A percentile compares a stretch with the other conserved stretches of the same genome.
Conservation (phyloP, 768 basidiomycete genomes). For the Multifurca ochricompacta region DNA sequence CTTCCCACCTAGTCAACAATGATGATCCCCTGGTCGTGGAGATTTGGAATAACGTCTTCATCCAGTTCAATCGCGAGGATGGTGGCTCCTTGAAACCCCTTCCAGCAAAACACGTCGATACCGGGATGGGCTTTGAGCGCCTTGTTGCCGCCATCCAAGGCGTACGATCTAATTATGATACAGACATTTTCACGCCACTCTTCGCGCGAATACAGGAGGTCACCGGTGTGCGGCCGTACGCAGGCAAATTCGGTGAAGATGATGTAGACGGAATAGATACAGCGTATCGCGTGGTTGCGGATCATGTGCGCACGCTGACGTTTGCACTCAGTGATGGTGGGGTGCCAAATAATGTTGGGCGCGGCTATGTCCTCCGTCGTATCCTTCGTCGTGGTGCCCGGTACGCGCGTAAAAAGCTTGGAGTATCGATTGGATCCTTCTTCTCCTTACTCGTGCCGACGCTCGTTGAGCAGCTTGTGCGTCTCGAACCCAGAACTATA, state of each 20-base stretch:
- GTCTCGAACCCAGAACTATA: conserved; percentile 21
- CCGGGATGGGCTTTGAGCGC: conserved; percentile 99
- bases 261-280: conserved; percentile 94
- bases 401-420: conserved; percentile 91
- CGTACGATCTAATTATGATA: conserved; percentile 94
- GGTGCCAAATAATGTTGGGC: conserved; percentile 90
- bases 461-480: conserved; percentile 81
- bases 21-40: conserved; percentile 97
- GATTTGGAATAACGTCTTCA: conserved; percentile 99
- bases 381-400: conserved; percentile 92
- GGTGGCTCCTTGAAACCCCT: conserved; percentile 73
- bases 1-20: conserved; percentile 84
- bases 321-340: conserved; percentile 97
- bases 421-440: conserved; percentile 87
- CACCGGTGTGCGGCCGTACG: conserved; percentile 80
- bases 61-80: conserved; percentile 94
- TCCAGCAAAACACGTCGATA: conserved; percentile 94
- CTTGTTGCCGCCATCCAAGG: conserved; percentile 91
- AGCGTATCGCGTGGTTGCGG: conserved; percentile 94
- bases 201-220: conserved; percentile 82
- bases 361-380: conserved; percentile 94
- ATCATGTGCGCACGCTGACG: conserved; percentile 91
- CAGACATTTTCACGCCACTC: conserved; percentile 88
- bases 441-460: conserved; percentile 90
- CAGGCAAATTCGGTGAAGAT: conserved; percentile 91